Conservation (phyloP, 352 stramenopile genomes). For the Phytophthora podocarpi region DNA sequence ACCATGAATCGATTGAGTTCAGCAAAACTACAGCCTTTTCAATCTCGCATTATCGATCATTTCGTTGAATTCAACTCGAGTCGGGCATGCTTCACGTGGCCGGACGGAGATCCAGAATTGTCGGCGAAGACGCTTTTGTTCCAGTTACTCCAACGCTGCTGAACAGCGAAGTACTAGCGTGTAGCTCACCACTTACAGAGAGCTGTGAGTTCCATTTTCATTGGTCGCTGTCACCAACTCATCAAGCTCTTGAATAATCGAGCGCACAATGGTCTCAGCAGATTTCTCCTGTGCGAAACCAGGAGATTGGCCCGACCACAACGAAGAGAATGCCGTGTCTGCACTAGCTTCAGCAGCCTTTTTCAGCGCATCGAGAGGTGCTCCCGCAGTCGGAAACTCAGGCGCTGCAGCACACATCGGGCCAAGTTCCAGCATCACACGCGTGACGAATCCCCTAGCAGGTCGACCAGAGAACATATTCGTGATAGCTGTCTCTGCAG, state of each 20-base stretch:
- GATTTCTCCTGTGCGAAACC: conserved; percentile 28
- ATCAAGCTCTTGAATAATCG: conserved; percentile 27
- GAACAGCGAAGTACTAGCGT: no score
- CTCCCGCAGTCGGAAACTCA: conserved; percentile 27
- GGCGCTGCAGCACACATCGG: conserved; percentile 30
- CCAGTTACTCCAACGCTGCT: no score
- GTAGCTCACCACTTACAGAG: conserved; percentile 8
- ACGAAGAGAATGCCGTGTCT: conserved; percentile 32
- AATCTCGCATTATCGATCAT: no score
- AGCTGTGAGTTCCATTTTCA: background rate
- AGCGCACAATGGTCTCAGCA: conserved; percentile 28
- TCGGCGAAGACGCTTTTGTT: no score
- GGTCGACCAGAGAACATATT: conserved; percentile 50
- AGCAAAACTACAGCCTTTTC: no score
- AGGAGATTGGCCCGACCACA: conserved; percentile 36
- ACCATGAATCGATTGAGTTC: no score
- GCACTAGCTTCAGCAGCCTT: conserved; percentile 21
- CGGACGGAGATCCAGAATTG: no score
- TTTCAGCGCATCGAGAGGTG: conserved; percentile 21
- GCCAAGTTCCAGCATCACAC: conserved; percentile 39
- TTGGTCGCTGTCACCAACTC: background rate
- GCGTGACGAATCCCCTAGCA: conserved; percentile 50
- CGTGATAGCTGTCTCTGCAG: conserved; percentile 29
- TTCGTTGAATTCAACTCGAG: no score
- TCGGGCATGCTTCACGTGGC: no score